These are phyloP conservation scores for Penstemon newberryi DNA, from an alignment of 257 asterid genomes.

Conservation along the genomic window DNA sequence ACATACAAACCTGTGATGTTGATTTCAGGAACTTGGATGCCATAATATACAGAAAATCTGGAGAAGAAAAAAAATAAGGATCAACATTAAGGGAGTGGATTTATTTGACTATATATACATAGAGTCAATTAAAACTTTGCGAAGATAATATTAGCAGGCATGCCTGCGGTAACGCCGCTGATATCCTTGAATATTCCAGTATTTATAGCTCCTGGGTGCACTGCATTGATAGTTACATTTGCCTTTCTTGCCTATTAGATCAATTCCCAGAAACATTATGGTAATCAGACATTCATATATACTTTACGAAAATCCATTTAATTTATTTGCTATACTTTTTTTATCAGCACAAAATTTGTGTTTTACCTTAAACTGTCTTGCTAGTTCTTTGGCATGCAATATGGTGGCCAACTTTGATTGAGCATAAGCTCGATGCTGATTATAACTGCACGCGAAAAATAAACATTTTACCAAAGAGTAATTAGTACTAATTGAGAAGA, in stretches of 20 bases:
- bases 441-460: conserved; percentile 50
- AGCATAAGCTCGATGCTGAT: conserved; percentile 84
- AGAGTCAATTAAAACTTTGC: neutral
- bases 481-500: neutral
- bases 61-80: no score
- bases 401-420: conserved; percentile 87
- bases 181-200: conserved; percentile 89
- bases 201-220: conserved; percentile 91
- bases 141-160: conserved; percentile 16
- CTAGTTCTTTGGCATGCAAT: conserved; percentile 84
- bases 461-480: no score
- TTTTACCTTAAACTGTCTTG: conserved; percentile 78
- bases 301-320: neutral
- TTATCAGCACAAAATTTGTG: no score
- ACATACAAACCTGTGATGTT: conserved; percentile 76
- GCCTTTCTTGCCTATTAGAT: conserved; percentile 70
- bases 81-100: no score
- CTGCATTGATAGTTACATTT: conserved; percentile 88
- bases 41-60: conserved; percentile 87
- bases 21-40: conserved; percentile 90
- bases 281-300: neutral
- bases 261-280: neutral
- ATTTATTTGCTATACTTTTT: neutral
- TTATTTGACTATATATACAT: neutral
- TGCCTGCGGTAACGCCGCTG: conserved; percentile 94